phyloP scores from a whole-genome alignment of 306 rosid species.

The Acacia crassicarpa region DNA sequence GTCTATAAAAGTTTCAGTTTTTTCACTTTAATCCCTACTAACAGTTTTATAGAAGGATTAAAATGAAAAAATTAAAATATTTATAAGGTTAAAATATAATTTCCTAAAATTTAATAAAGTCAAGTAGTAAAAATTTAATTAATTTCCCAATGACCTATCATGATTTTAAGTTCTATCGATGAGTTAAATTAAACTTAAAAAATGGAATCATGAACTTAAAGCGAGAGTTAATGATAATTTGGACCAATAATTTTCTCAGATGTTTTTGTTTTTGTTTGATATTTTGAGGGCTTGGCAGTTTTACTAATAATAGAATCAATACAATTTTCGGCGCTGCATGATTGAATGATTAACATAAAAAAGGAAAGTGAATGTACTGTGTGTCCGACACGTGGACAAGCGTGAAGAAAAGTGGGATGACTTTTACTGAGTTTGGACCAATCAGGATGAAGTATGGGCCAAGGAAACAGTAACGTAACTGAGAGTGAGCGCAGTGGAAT shows the following conservation, averaged over 20 bases:
- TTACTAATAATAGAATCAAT: not conserved
- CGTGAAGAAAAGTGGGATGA: not conserved
- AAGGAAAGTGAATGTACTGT: not conserved
- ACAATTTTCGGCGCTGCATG: not conserved
- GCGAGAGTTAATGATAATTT: too few species aligned
- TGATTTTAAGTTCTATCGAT: too few species aligned
- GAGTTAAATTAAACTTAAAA: too few species aligned
- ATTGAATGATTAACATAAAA: not conserved
- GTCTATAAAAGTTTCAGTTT: too few species aligned
- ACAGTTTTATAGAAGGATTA: too few species aligned
- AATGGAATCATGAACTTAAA: too few species aligned
- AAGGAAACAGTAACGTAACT: not conserved
- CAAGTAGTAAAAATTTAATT: too few species aligned
- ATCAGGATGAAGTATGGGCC: not conserved
- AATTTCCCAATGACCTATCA: not conserved
- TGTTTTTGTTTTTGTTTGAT: not conserved
- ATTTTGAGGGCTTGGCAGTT: not conserved
- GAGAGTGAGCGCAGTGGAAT: slow-evolving; percentile 16
- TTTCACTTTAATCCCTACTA: too few species aligned
- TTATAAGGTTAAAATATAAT: too few species aligned
- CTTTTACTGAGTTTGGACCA: not conserved
- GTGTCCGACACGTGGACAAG: not conserved
- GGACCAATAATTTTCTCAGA: not conserved
- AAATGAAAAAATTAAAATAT: too few species aligned
- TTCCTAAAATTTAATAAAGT: too few species aligned